Percentiles rank a stretch among this genome's conserved stretches.
phyloP scores from a whole-genome alignment of 371 early-diverging fungal species.

The Apophysomyces ossiformis region DNA sequence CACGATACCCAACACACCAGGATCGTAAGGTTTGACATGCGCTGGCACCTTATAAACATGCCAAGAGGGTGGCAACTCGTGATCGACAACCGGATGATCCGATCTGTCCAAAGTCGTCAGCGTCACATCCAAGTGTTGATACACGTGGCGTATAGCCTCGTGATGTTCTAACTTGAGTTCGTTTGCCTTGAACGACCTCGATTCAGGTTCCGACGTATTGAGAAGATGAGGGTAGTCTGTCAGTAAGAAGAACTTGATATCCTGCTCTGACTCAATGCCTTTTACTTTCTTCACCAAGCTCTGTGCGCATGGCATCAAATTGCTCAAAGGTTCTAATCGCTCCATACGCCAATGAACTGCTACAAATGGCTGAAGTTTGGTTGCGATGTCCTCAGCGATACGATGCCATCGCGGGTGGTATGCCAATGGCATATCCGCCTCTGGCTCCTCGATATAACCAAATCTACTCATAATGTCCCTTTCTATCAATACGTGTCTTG shows the following conservation, averaged over 20 bases:
- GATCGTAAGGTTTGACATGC: constrained; percentile 27
- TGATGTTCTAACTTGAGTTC: constrained; percentile 44
- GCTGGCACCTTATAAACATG: constrained; percentile 36
- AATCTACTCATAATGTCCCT: constrained; percentile 26
- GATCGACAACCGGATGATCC: constrained; percentile 63
- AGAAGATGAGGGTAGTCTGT: constrained; percentile 56
- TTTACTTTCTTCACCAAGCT: constrained; percentile 34
- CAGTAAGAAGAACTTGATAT: constrained; percentile 38
- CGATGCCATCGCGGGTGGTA: constrained; percentile 37
- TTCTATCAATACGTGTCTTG: background rate
- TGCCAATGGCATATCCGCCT: constrained; percentile 34
- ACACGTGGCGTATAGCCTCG: constrained; percentile 43
- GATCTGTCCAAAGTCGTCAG: constrained; percentile 29
- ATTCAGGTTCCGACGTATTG: constrained; percentile 40
- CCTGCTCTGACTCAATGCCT: constrained; percentile 10
- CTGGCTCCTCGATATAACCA: constrained; percentile 35
- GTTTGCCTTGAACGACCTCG: constrained; percentile 37
- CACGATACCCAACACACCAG: constrained; percentile 47
- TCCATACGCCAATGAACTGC: constrained; percentile 63
- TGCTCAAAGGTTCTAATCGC: constrained; percentile 42
- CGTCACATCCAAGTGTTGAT: constrained; percentile 39
- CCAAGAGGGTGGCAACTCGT: constrained; percentile 76
- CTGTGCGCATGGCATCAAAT: constrained; percentile 47
- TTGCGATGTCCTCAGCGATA: constrained; percentile 39
- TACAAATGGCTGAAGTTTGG: constrained; percentile 43